Conservation (phyloP, 805 yeast species). For the Clavispora phyllophila region DNA sequence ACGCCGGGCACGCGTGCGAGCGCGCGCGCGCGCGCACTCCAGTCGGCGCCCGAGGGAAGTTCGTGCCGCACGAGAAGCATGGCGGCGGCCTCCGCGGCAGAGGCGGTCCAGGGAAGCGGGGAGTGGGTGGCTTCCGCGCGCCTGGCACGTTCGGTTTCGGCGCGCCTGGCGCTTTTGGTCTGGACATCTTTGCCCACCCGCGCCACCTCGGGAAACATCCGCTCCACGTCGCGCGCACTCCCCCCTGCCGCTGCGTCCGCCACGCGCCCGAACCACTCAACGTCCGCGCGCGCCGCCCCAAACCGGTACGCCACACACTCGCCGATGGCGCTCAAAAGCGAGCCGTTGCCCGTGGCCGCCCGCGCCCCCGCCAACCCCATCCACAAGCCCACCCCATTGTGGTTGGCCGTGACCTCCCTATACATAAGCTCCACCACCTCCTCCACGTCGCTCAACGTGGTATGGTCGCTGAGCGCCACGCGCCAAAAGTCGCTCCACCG, state of each 20-base stretch:
- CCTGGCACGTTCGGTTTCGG: too few species aligned
- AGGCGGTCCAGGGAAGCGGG: background rate
- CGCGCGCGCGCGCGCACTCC: background rate
- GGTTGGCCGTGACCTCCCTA: slow-evolving; percentile 13
- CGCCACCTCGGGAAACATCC: background rate
- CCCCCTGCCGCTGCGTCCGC: background rate
- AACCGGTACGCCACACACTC: slow-evolving; percentile 17
- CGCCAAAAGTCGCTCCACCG: slow-evolving; percentile 29
- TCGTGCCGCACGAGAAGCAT: background rate
- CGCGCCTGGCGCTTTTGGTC: too few species aligned
- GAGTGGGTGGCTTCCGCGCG: too few species aligned
- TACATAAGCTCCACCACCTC: slow-evolving; percentile 28
- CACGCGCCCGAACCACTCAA: background rate
- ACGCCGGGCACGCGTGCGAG: background rate
- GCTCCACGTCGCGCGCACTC: background rate
- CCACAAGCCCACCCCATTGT: slow-evolving; percentile 23
- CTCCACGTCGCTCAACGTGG: slow-evolving; percentile 33
- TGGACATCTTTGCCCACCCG: too few species aligned
- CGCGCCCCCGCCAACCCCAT: slow-evolving; percentile 21
- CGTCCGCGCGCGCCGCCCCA: slow-evolving; percentile 1
- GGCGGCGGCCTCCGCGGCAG: background rate
- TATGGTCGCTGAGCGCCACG: slow-evolving; percentile 19
- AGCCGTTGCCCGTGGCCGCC: slow-evolving; percentile 5
- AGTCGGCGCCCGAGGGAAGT: background rate
- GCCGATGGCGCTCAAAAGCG: slow-evolving; percentile 14